Conservation (phyloP, 2,329 filamentous ascomycete genomes). For the Thelonectria rubi region DNA sequence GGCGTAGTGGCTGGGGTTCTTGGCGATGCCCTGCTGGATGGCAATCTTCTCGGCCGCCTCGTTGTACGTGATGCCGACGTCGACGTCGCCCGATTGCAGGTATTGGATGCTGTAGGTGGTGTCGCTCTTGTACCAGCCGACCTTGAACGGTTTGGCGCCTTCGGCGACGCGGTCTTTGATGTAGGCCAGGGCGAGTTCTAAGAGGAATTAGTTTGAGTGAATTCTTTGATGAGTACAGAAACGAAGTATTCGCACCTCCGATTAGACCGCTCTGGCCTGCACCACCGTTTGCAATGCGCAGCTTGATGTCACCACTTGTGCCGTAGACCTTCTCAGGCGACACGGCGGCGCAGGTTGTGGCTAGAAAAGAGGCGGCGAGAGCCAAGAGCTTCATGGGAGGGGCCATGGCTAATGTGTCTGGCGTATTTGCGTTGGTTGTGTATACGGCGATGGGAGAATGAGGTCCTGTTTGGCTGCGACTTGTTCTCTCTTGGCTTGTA, state of each 20-base stretch:
- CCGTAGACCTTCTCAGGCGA: constrained; percentile 34
- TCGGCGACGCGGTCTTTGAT: constrained; percentile 35
- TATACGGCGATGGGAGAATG: too few relatives aligned
- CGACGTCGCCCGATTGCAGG: constrained; percentile 49
- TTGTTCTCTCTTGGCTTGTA: background rate
- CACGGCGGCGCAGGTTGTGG: constrained; percentile 20
- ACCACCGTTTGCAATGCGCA: constrained; percentile 49
- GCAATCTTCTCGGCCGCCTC: constrained; percentile 54
- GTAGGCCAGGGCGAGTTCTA: constrained; percentile 42
- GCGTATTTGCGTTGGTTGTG: background rate
- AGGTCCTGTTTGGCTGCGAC: background rate
- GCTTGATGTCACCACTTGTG: constrained; percentile 26
- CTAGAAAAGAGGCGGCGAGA: constrained; percentile 28
- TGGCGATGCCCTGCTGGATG: constrained; percentile 50
- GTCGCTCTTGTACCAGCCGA: constrained; percentile 57
- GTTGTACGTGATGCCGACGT: constrained; percentile 58
- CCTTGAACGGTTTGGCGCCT: constrained; percentile 46
- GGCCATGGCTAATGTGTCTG: constrained; percentile 1
- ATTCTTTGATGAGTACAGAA: fast-evolving
- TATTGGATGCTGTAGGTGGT: constrained; percentile 57
- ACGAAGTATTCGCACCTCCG: constrained; percentile 42
- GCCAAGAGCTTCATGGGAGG: constrained; percentile 9
- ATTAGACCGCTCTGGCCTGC: constrained; percentile 51
- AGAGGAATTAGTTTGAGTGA: background rate
- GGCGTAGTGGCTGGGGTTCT: constrained; percentile 46